A percentile compares a stretch with the other conserved stretches of the same genome.
Conservation (phyloP, 78 protist genomes). For the Protostelium mycophagum region DNA sequence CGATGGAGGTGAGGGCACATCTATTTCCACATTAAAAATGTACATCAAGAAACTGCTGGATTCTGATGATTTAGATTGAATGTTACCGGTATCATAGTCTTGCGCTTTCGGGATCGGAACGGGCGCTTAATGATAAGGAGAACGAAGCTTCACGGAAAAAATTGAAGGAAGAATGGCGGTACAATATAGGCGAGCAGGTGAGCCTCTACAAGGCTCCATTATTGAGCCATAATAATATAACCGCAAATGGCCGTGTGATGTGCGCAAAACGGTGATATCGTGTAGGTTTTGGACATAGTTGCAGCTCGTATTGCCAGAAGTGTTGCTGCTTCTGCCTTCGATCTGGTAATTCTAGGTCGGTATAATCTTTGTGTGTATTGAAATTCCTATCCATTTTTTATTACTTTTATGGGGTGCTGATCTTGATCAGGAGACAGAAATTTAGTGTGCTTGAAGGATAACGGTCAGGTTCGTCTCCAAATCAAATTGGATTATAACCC, state of each 20-base stretch:
- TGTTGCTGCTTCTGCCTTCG: neutral
- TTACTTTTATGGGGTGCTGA: too few relatives aligned
- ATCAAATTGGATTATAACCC: slow-evolving; percentile 5
- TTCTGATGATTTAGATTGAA: neutral
- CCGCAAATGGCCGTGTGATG: too few relatives aligned
- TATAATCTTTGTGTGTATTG: neutral
- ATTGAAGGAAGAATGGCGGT: neutral
- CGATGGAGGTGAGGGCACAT: slow-evolving; percentile 23
- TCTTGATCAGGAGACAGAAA: neutral
- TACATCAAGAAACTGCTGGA: neutral
- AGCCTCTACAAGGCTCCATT: too few relatives aligned
- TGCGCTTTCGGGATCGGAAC: neutral
- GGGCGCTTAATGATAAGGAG: neutral
- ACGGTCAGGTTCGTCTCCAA: slow-evolving; percentile 22
- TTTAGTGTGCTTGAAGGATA: slow-evolving; percentile 1
- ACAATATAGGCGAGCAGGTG: neutral
- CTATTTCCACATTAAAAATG: too few relatives aligned
- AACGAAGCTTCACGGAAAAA: neutral
- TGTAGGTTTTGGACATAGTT: neutral
- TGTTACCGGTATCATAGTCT: neutral
- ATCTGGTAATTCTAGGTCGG: slow-evolving; percentile 14
- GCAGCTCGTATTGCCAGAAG: neutral
- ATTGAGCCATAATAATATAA: too few relatives aligned
- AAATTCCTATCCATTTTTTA: too few relatives aligned
- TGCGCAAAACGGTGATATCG: neutral